Base-by-base conservation (phyloP, 2,329 filamentous ascomycete species). In the Trichoderma brevicompactum region DNA sequence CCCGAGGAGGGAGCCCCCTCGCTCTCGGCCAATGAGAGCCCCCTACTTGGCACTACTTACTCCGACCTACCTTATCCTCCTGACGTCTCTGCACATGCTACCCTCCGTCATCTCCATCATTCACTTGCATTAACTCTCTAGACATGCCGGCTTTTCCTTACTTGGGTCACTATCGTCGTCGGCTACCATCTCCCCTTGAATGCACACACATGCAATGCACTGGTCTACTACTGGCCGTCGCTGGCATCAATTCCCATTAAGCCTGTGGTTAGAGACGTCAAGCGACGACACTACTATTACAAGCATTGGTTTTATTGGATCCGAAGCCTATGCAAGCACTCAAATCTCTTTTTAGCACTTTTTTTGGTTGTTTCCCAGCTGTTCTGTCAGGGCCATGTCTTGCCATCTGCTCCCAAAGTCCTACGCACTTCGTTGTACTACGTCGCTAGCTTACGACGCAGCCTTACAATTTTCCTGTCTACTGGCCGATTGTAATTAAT, bases 21-120 rank as follows among this genome's bases (percentile, higher is more conserved):
- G 60, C 48, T 54, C n/a, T 48, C 49, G 34, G 52, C 61, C 61
- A 64, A 64, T 64, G 50, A 64, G 61, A 34, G 61, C 43, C 19
- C 50, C 44, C 52, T 34, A 56, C 36, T 43, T 13, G 38, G 49
- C 61, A 49, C 50, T 64, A 64, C 61, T 41, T 64, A 52, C 34
- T 48, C 52, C 61, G 23, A 56, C 36, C 52, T 56, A 56, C 52
- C 61, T 56, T 52, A 56, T 64, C 61, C 61, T 64, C 50, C 61
- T 63, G 59, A 63, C 59, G 13, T 38, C 17, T 46, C 38, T 63
- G 40, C 59, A 63, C 59, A 53, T 63, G 59, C 49, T 53, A 53
- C 48, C 40, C 49, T 53, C 36, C 34, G 40, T 46, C 48, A 46
- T 54, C 49, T 28, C 49, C 59, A 13, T 54, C 49, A 53, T 23